phyloP scores from a whole-genome alignment of 2,329 filamentous ascomycete species.

The Claviceps monticola region DNA sequence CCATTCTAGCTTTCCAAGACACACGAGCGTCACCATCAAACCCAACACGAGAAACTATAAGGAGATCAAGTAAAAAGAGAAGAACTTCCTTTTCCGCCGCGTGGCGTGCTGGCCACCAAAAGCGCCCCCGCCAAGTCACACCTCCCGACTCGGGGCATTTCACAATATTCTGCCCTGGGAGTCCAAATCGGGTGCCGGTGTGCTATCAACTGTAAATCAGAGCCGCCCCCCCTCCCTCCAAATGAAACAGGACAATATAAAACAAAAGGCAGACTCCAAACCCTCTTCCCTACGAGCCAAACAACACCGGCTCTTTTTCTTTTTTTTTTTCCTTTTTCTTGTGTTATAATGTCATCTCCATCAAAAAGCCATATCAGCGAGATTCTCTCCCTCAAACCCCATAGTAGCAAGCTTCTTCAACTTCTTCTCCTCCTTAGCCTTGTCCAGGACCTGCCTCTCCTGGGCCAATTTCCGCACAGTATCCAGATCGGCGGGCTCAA shows the following conservation, averaged over 20 bases:
- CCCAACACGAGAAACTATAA: neutral
- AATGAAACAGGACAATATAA: neutral
- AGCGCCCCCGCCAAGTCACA: neutral
- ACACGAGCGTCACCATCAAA: neutral
- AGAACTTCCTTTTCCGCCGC: neutral
- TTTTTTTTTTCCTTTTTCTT: too few relatives aligned
- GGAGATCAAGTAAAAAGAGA: neutral
- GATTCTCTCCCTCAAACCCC: slow-evolving; percentile 79
- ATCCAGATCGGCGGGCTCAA: slow-evolving; percentile 49
- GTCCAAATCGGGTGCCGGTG: neutral
- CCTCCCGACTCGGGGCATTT: slow-evolving; percentile 31
- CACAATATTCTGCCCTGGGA: slow-evolving; percentile 46
- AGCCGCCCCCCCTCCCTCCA: too few relatives aligned
- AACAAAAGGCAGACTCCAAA: neutral
- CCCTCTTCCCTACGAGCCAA: neutral
- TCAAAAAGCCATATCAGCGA: slow-evolving; percentile 58
- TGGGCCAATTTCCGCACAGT: slow-evolving; percentile 61
- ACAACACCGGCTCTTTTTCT: too few relatives aligned
- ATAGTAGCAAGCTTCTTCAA: slow-evolving; percentile 58
- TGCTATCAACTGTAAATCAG: neutral
- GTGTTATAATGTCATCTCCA: neutral
- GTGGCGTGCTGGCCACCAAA: neutral
- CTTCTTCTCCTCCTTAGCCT: slow-evolving; percentile 58
- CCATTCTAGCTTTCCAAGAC: neutral
- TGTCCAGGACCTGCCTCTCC: slow-evolving; percentile 54